These are phyloP conservation scores for Arabis alpina DNA, from an alignment of 345 rosid genomes.

Conservation along the genomic window DNA sequence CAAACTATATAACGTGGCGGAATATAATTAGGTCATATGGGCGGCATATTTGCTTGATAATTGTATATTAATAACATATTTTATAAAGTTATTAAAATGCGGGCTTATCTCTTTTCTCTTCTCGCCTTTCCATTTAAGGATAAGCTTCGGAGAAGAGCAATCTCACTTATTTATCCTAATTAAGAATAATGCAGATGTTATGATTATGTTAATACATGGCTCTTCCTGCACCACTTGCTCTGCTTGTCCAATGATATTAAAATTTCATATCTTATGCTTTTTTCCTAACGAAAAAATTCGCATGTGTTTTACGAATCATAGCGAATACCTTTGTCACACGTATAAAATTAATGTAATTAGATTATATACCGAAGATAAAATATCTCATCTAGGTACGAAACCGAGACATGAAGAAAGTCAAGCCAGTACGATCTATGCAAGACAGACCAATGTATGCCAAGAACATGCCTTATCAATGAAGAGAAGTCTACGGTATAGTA, in stretches of 20 bases:
- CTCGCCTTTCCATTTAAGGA: conserved; percentile 42
- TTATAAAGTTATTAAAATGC: conserved; percentile 30
- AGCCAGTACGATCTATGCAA: not conserved
- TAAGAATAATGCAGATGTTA: conserved; percentile 38
- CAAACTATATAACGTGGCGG: conserved; percentile 39
- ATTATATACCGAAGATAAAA: not conserved
- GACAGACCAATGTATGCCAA: not conserved
- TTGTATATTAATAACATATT: not conserved
- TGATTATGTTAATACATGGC: conserved; percentile 14
- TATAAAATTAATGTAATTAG: not conserved
- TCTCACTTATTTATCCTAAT: conserved; percentile 36
- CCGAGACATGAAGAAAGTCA: not conserved
- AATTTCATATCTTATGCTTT: too few relatives aligned
- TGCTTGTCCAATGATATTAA: conserved; percentile 15
- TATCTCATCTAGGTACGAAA: conserved; percentile 9
- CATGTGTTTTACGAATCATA: not conserved
- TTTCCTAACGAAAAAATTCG: not conserved
- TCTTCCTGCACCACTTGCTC: conserved; percentile 25
- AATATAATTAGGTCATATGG: conserved; percentile 38
- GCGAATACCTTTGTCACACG: not conserved
- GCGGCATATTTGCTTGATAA: conserved; percentile 33
- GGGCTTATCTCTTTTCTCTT: conserved; percentile 36
- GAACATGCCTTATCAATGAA: not conserved
- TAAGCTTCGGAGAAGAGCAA: conserved; percentile 41
- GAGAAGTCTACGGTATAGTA: not conserved